Conservation (phyloP, 2,329 filamentous ascomycete species). For the Fonsecaea pugnacius region DNA sequence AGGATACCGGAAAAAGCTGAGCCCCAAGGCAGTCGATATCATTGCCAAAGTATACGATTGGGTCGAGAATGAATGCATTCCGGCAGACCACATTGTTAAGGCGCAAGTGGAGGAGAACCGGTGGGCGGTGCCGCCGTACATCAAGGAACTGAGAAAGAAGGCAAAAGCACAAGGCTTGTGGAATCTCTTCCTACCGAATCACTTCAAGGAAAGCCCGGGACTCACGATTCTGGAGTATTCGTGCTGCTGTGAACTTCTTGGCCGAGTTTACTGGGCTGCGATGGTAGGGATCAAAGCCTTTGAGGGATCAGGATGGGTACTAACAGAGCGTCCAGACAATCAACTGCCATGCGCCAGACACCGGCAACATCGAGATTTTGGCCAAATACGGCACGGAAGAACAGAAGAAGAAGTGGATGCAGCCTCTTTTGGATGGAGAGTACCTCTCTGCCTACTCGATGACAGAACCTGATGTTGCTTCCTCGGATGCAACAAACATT, state of each 20-base stretch:
- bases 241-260: slow-evolving; percentile 85
- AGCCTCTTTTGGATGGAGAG: slow-evolving; percentile 73
- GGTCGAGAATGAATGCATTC: slow-evolving; percentile 84
- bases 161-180: slow-evolving; percentile 76
- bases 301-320: background rate
- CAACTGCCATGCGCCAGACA: slow-evolving; percentile 82
- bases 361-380: slow-evolving; percentile 83
- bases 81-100: slow-evolving; percentile 73
- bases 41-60: slow-evolving; percentile 73
- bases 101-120: slow-evolving; percentile 72
- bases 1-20: slow-evolving; percentile 31
- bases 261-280: slow-evolving; percentile 65
- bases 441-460: slow-evolving; percentile 81
- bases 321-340: slow-evolving; percentile 54
- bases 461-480: slow-evolving; percentile 79
- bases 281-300: slow-evolving; percentile 42
- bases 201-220: slow-evolving; percentile 85
- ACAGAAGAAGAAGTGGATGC: slow-evolving; percentile 71
- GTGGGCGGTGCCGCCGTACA: slow-evolving; percentile 72
- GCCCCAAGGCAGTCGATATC: slow-evolving; percentile 47
- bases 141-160: slow-evolving; percentile 80
- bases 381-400: slow-evolving; percentile 67
- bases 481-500: slow-evolving; percentile 82
- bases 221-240: slow-evolving; percentile 89
- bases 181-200: slow-evolving; percentile 88